Base-by-base conservation (phyloP, 2,329 filamentous ascomycete species). In the Diaporthe citrichinensis region DNA sequence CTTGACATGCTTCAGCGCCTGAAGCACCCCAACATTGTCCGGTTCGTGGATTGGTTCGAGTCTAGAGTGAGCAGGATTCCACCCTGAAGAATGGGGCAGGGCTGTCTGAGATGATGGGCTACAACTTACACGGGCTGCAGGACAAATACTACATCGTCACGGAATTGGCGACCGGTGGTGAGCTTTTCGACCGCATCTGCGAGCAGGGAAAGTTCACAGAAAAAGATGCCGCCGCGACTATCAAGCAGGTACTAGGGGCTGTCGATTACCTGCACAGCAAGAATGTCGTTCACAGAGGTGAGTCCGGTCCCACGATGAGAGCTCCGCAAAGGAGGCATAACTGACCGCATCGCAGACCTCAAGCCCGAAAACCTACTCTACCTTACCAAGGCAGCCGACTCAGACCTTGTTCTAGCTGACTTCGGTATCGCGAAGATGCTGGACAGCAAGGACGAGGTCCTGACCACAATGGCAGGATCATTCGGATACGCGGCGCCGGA, bases 141-240 rank as follows among this genome's bases (percentile, higher is more conserved):
- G 97, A 99, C 88, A 99, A 99, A 88, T 99, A 98, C 88, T 99
- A 99, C 85, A 98, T 99, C 80, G 96, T 99, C 80, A 99, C 97
- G 44, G 94, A 99, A 85, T 90, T 99, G 74, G 97, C 97, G 57
- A 98, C 95, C 0, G 97, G 97, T 79, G 97, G 97, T 84, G 97
- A 99, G 87, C 87, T 99, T 78, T 99, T 99, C 85, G 97, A 99
- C 82, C 93, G 97, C 74, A 99, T 99, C 81, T 99, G 97, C 87
- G 96, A 98, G 82, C 94, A 97, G 85, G 97, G 97, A 80, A 98
- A 95, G 84, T 99, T 98, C 86, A 99, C 97, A 20, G 97, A 99
- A 84, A 98, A 98, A 87, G 97, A 99, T 86, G 96, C 95, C 17
- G 96, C 96, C 28, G 94, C 97, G 85, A 98, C 96, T 14, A 98